Conservation (phyloP, 352 stramenopile species). For the Phytophthora macrochlamydospora region DNA sequence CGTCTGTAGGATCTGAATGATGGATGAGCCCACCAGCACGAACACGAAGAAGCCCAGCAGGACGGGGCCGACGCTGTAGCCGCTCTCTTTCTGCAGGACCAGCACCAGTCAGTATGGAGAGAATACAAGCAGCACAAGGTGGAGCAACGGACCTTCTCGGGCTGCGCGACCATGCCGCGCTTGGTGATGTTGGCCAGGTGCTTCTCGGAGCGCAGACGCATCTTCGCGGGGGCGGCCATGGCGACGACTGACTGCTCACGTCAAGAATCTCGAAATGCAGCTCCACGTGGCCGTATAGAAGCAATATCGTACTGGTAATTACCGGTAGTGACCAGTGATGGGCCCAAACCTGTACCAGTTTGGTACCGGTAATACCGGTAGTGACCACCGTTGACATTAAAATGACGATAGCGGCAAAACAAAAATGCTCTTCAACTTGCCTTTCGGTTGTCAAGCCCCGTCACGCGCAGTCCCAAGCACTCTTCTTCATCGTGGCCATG, state of each 20-base stretch:
- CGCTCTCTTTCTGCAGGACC: conserved; percentile 56
- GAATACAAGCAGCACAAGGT: not conserved
- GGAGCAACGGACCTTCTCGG: conserved; percentile 61
- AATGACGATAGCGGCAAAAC: too few species aligned
- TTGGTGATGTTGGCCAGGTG: conserved; percentile 90
- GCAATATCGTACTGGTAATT: too few species aligned
- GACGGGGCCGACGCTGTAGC: conserved; percentile 78
- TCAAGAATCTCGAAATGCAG: conserved; percentile 29
- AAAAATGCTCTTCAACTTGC: too few species aligned
- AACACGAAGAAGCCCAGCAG: conserved; percentile 90
- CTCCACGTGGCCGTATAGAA: not conserved
- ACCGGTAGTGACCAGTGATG: too few species aligned
- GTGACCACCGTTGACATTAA: too few species aligned
- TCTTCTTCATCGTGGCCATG: too few species aligned
- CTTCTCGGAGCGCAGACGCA: conserved; percentile 88
- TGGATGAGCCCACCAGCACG: conserved; percentile 84
- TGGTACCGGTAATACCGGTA: too few species aligned
- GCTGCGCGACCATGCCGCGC: conserved; percentile 77
- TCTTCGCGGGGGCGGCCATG: conserved; percentile 76
- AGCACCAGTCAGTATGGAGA: not conserved
- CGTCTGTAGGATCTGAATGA: conserved; percentile 87
- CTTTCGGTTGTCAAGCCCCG: too few species aligned
- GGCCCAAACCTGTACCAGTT: too few species aligned
- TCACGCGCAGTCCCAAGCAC: too few species aligned
- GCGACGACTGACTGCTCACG: not conserved